Evolutionary conservation across 306 rosid genomes (phyloP), one percentile per base, ranked within the genome.

Genomic region (Gastrolobium bilobum): DNA sequence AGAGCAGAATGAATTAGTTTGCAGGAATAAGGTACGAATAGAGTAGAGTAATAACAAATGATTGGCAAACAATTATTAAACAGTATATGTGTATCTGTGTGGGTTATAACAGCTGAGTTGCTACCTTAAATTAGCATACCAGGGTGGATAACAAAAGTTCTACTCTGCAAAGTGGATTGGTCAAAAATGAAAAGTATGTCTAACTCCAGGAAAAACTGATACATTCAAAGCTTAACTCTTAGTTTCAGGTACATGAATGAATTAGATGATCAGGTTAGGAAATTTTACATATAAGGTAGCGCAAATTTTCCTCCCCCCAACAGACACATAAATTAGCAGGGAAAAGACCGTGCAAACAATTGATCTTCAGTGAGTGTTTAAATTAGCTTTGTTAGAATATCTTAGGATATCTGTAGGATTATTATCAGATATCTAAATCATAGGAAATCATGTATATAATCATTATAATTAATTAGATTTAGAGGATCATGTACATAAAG

Each of bases 1-100:
- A 64, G 83, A 53, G 78, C 30, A 75, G 34, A 77, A 67, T 83
- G 56, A n/a, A 72, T 88, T 83, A 90, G 59, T 58, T 80, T 57
- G 72, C 34, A 34, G 83, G 61, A 31, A 69, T 76, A 62, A 44
- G 59, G n/a, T 39, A 77, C 35, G 50, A 38, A 78, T 71, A 75
- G 38, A 61, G 57, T 73, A 47, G 15, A 50, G 70, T 72, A 38
- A 67, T 42, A 60, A 51, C 35, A 35, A 57, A 53, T 76, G 30
- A 53, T 40, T n/a, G 26, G 63, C 7, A 79, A 71, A 77, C 51
- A 79, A 65, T 71, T 33, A 15, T 68, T 69, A 60, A 79, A 65
- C 29, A 40, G n/a, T 11, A 48, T 4, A 37, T 1, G 13, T 15
- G 9, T 63, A 15, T 61, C 26, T 35, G 6, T 50, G 56, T 13